phyloP scores from a whole-genome alignment of 2,329 filamentous ascomycete species.

The Ophiosphaerella herpotricha region DNA sequence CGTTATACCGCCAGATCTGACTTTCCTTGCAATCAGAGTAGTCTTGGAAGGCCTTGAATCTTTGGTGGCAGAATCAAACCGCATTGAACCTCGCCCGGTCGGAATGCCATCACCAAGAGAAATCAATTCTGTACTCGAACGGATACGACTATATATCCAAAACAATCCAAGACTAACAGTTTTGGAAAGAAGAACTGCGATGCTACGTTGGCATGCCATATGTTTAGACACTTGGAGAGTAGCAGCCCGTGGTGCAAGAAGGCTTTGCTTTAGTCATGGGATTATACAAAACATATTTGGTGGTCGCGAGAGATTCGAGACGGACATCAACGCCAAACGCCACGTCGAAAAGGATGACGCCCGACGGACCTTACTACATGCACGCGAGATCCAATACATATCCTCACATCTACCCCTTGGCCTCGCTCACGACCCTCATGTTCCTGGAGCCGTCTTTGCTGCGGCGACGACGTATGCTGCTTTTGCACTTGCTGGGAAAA shows the following conservation, averaged over 20 bases:
- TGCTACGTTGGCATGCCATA: not conserved
- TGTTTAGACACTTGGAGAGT: not conserved
- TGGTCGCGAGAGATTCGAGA: not conserved
- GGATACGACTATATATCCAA: not conserved
- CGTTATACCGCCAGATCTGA: not conserved
- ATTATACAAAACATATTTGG: not conserved
- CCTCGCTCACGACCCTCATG: not conserved
- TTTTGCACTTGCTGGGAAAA: not conserved
- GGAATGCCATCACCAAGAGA: not conserved
- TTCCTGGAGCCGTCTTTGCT: not conserved
- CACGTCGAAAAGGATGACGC: not conserved
- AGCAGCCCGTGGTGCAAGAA: not conserved
- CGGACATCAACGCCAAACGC: not conserved
- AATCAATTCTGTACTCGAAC: not conserved
- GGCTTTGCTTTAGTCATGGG: not conserved
- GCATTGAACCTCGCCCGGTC: not conserved
- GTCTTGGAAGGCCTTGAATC: not conserved
- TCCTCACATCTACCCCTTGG: not conserved
- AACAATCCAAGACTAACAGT: not conserved
- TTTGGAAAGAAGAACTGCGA: not conserved
- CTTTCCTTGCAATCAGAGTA: not conserved
- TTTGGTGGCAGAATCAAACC: not conserved
- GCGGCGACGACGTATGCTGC: not conserved
- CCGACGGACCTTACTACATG: not conserved
- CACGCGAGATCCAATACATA: not conserved